phyloP scores from a whole-genome alignment of 208 protist species.

The Acanthamoeba royreba region DNA sequence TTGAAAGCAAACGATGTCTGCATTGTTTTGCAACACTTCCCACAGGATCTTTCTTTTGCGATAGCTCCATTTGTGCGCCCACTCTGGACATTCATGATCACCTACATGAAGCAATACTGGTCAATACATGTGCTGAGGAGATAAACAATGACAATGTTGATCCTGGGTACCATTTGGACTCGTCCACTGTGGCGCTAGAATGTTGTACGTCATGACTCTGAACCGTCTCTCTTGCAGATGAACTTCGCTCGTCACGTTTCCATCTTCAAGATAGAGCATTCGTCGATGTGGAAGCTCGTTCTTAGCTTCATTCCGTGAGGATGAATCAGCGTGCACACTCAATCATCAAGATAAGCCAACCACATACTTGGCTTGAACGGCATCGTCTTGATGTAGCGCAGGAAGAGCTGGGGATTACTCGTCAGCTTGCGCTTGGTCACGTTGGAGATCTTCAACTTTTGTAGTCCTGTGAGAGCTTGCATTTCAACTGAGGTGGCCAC shows the following conservation, averaged over 20 bases:
- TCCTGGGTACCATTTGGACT: neutral
- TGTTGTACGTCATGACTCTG: neutral
- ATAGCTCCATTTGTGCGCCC: slow-evolving; percentile 59
- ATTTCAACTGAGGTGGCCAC: neutral
- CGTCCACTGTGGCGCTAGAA: neutral
- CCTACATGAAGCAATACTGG: slow-evolving; percentile 52
- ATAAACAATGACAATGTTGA: slow-evolving; percentile 4
- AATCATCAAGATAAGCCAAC: neutral
- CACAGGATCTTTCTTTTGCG: slow-evolving; percentile 52
- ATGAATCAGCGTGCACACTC: too few species aligned
- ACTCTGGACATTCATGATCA: slow-evolving; percentile 51
- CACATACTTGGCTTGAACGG: neutral
- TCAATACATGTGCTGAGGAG: slow-evolving; percentile 57
- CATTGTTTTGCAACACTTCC: slow-evolving; percentile 49
- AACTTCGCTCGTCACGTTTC: neutral
- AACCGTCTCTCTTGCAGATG: neutral
- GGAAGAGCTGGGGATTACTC: neutral
- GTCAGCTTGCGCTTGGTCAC: neutral
- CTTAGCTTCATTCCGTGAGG: neutral
- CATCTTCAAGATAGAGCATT: neutral
- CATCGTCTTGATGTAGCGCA: neutral
- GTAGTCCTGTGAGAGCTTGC: neutral
- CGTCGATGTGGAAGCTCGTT: neutral
- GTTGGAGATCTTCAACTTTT: neutral
- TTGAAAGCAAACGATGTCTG: slow-evolving; percentile 66